Evolutionary conservation across 768 basidiomycete genomes (phyloP).

Genomic region (Collybiopsis luxurians): DNA sequence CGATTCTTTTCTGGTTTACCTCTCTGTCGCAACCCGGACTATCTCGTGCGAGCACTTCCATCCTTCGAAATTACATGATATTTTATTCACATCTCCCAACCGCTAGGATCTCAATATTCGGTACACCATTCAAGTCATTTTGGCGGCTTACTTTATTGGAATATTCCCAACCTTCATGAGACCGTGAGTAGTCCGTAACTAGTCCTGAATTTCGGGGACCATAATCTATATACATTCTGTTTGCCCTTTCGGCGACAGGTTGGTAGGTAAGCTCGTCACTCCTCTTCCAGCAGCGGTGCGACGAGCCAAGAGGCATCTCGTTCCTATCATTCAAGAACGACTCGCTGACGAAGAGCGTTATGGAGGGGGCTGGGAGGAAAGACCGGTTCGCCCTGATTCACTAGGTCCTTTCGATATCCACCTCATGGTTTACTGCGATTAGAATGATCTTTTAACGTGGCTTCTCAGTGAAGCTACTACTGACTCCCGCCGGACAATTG

Average conservation of each 20-base stretch:
- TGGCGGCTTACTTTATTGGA: slow-evolving; percentile 23
- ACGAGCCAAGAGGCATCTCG: slow-evolving; percentile 21
- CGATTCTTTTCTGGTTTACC: slow-evolving; percentile 49
- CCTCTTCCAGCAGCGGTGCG: neutral
- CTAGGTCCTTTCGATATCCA: neutral
- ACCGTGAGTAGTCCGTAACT: slow-evolving; percentile 27
- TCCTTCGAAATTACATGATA: neutral
- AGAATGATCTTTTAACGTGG: slow-evolving; percentile 41
- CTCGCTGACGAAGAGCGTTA: slow-evolving; percentile 22
- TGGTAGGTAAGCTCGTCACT: neutral
- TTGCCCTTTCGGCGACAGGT: neutral
- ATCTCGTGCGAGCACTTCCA: slow-evolving; percentile 13
- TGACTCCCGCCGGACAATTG: slow-evolving; percentile 20
- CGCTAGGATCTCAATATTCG: slow-evolving; percentile 5
- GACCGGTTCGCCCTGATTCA: slow-evolving; percentile 20
- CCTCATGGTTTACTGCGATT: neutral
- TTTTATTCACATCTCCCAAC: neutral
- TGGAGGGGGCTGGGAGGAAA: slow-evolving; percentile 28
- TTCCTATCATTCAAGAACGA: slow-evolving; percentile 29
- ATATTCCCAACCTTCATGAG: slow-evolving; percentile 34
- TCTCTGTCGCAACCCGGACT: slow-evolving; percentile 38
- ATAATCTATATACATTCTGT: neutral
- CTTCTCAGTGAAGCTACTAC: slow-evolving; percentile 29
- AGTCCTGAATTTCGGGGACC: neutral
- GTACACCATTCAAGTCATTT: slow-evolving; percentile 30